A percentile compares a stretch with the other conserved stretches of the same genome.
These are phyloP conservation scores for Cercospora canescens DNA, from an alignment of 2,329 filamentous ascomycete genomes.

Conservation along the genomic window DNA sequence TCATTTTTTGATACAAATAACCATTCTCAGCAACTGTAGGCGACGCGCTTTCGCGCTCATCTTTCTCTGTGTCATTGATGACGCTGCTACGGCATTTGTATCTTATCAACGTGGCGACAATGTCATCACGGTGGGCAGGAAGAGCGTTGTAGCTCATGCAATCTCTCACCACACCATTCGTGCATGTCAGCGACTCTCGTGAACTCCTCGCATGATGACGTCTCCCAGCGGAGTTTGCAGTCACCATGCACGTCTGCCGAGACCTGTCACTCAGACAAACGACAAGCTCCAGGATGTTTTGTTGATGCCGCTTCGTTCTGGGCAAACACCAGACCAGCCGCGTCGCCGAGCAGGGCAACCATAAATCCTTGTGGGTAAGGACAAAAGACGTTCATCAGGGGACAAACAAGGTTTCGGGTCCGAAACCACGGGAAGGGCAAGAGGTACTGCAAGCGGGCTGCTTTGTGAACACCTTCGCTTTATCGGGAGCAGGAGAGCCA, in stretches of 20 bases:
- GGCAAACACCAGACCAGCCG: slow-evolving; percentile 2
- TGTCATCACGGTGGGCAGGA: not conserved
- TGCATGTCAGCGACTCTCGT: not conserved
- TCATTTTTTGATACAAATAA: not conserved
- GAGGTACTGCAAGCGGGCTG: not conserved
- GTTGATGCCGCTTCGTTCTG: not conserved
- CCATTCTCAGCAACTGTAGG: not conserved
- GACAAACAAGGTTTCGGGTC: not conserved
- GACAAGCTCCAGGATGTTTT: not conserved
- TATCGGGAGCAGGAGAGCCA: not conserved
- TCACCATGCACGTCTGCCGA: not conserved
- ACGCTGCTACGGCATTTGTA: not conserved
- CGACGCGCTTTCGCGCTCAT: not conserved
- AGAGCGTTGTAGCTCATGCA: not conserved
- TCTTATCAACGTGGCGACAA: not conserved
- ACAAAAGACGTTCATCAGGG: not conserved
- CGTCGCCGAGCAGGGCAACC: not conserved
- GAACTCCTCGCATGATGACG: not conserved
- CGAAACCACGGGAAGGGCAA: not conserved
- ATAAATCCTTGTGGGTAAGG: not conserved
- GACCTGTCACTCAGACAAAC: not conserved
- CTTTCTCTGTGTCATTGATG: not conserved
- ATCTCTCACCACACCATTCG: not conserved
- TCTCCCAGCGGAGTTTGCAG: not conserved
- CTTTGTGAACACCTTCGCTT: not conserved